Base-by-base conservation (phyloP, 495 filamentous ascomycete species). In the Daldinia caldariorum region DNA sequence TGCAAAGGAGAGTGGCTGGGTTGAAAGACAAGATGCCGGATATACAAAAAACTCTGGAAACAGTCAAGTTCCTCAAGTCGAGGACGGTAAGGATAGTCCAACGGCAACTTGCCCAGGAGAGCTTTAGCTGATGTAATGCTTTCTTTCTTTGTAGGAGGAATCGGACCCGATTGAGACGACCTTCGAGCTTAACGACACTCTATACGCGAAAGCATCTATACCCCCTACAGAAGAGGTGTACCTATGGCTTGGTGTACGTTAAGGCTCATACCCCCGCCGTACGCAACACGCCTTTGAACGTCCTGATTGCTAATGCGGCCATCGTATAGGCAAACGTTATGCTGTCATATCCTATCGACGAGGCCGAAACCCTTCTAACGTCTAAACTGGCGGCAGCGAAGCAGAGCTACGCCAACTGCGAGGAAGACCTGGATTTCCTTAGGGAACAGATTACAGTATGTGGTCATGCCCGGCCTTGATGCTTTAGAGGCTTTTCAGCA, bases 1-100 rank as follows among this genome's bases (percentile, higher is more conserved):
- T 92, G 29, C 89, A 94, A 73, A 84, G 91, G 54, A 88, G 95
- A 51, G 89, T 90, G n/a, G 85, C 84, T 10, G 93, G 94, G 14
- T 81, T 98, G 49, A 91, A 89, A 77, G 95, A 97, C 71, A 99
- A 97, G 85, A 91, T 98, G 73, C 95, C 95, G 0, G 95, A 99
- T 78, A 97, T 99, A 71, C 89, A 91, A 69, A 98, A 97, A 85
- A 97, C 96, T n/a, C 80, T 98, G 69, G 96, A 98, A 37, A 97
- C 92, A 47, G 94, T 97, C 20, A 82, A 81, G 53, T 99, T 98
- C 69, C 77, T 99, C 61, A 88, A 91, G 81, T 80, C 83, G 31
- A 83, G 90, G 67, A 88, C 87, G 80, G 91, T 91, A 78, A 78
- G 6, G 64, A 2, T 62, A 7, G n/a, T 50, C 73, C 47, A 22